These are phyloP conservation scores for Ajuga chamaepitys DNA, from an alignment of 257 asterid species.

Conservation along the genomic window DNA sequence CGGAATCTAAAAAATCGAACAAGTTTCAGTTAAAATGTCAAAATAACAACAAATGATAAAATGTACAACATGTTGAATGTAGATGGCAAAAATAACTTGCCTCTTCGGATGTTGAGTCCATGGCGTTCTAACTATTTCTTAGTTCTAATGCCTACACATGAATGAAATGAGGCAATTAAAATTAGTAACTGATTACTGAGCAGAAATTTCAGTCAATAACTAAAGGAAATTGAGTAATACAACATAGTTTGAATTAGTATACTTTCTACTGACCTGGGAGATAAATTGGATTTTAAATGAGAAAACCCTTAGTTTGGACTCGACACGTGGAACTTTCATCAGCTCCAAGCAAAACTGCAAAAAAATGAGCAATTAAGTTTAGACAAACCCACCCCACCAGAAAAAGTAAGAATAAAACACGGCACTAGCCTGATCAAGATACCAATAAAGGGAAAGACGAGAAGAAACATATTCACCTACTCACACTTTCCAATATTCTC, in stretches of 20 bases:
- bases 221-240: neutral
- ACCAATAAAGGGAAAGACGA: too few relatives aligned
- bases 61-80: neutral
- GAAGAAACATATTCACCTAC: too few relatives aligned
- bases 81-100: conserved; percentile 28
- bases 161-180: neutral
- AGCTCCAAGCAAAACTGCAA: conserved; percentile 82
- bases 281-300: too few relatives aligned
- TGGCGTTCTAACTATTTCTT: conserved; percentile 41
- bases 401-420: too few relatives aligned
- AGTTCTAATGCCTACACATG: conserved; percentile 50
- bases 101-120: conserved; percentile 73
- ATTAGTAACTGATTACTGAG: neutral
- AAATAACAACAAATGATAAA: neutral
- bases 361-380: neutral
- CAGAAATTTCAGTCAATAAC: neutral
- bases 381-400: too few relatives aligned
- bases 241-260: neutral
- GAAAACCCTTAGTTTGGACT: conserved; percentile 73
- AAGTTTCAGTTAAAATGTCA: neutral
- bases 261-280: too few relatives aligned
- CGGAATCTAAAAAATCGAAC: conserved; percentile 59
- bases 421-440: too few relatives aligned
- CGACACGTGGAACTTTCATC: conserved; percentile 78
- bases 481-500: too few relatives aligned